Conservation (phyloP, 345 rosid genomes). For the Toxicodendron radicans region DNA sequence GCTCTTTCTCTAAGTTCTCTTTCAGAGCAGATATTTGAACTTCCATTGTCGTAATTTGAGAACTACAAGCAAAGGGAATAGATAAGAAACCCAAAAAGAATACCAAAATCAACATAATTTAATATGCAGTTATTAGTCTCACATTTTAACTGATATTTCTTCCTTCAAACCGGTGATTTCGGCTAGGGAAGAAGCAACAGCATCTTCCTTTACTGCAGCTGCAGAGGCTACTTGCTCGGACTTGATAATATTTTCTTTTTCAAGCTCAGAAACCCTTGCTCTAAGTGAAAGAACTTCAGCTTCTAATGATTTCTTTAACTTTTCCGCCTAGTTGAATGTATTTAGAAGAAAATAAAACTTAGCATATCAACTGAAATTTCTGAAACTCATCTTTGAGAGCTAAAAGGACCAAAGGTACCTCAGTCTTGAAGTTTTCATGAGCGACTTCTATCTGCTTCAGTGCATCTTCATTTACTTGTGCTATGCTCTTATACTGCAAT, state of each 20-base stretch:
- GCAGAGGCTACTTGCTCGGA: slow-evolving; percentile 67
- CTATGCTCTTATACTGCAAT: slow-evolving; percentile 90
- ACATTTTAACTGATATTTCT: slow-evolving; percentile 65
- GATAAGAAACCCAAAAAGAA: slow-evolving; percentile 17
- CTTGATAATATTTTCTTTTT: slow-evolving; percentile 62
- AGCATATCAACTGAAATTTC: background rate
- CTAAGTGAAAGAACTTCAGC: slow-evolving; percentile 68
- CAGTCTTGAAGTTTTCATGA: slow-evolving; percentile 74
- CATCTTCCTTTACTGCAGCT: slow-evolving; percentile 67
- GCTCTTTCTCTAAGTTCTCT: slow-evolving; percentile 70
- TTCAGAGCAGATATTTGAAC: slow-evolving; percentile 59
- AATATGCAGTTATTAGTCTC: slow-evolving; percentile 16
- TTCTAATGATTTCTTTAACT: slow-evolving; percentile 63
- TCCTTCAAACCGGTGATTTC: slow-evolving; percentile 74
- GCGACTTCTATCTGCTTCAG: slow-evolving; percentile 91
- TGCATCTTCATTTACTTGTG: slow-evolving; percentile 87
- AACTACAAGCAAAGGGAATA: slow-evolving; percentile 45
- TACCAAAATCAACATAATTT: slow-evolving; percentile 11
- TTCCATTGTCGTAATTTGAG: slow-evolving; percentile 67
- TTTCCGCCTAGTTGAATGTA: slow-evolving; percentile 57
- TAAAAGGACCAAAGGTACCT: slow-evolving; percentile 46
- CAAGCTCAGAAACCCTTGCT: slow-evolving; percentile 71
- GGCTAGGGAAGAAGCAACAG: slow-evolving; percentile 58
- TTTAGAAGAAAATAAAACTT: background rate
- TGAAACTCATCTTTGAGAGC: slow-evolving; percentile 9